A percentile compares a stretch with the other conserved stretches of the same genome.
These are phyloP conservation scores for Tubosaeta sp. DNA, from an alignment of 768 basidiomycete genomes.

Conservation along the genomic window DNA sequence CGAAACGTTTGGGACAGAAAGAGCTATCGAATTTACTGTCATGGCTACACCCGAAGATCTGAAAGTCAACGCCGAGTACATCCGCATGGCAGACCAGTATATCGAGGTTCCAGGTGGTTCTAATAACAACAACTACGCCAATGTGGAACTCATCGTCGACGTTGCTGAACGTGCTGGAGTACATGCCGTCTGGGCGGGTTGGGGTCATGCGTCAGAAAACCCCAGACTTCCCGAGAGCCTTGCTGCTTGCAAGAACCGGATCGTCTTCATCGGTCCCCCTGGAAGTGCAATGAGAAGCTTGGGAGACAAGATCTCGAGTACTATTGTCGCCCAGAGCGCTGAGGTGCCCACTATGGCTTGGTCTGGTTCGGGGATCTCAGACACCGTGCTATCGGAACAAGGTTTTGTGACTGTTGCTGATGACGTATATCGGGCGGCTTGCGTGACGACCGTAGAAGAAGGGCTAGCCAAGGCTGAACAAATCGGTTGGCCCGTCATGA, in stretches of 20 bases:
- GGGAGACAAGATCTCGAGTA: constrained; percentile 99
- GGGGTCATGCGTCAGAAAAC: constrained; percentile 99
- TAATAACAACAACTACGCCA: constrained; percentile 99
- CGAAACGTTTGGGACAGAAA: constrained; percentile 96
- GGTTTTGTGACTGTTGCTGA: constrained; percentile 96
- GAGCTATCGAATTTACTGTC: constrained; percentile 96
- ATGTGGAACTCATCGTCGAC: constrained; percentile 98
- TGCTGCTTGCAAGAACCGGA: constrained; percentile 87
- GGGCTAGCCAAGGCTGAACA: constrained; percentile 77
- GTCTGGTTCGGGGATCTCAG: constrained; percentile 92
- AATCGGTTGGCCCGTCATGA: constrained; percentile 98
- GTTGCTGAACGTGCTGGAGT: constrained; percentile 96
- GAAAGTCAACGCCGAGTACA: constrained; percentile 98
- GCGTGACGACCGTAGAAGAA: constrained; percentile 83
- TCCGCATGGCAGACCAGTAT: constrained; percentile 99
- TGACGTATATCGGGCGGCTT: constrained; percentile 81
- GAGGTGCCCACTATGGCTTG: constrained; percentile 98
- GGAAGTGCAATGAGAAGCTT: constrained; percentile 98
- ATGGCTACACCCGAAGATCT: constrained; percentile 99
- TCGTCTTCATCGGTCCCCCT: constrained; percentile 98
- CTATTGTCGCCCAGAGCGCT: constrained; percentile 97
- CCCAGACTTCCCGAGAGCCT: constrained; percentile 93
- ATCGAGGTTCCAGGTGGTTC: constrained; percentile 97
- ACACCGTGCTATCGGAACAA: constrained; percentile 76
- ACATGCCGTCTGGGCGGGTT: constrained; percentile 99